Conservation (phyloP, 2,329 filamentous ascomycete genomes). For the Nakataea oryzae region DNA sequence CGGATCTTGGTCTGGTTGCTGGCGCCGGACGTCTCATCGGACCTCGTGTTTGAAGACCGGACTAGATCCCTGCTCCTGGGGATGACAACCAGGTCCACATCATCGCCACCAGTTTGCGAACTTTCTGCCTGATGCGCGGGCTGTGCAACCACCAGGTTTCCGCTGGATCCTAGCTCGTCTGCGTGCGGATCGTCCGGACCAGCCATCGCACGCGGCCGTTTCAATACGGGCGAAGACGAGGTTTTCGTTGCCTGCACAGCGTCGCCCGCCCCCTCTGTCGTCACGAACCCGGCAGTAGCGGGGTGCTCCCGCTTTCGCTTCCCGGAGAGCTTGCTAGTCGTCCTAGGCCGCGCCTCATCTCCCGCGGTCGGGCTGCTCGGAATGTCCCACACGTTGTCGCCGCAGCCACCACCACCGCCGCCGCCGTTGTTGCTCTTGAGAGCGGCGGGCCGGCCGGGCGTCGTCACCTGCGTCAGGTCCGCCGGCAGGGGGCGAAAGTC, state of each 20-base stretch:
- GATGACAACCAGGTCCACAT: slow-evolving; percentile 12
- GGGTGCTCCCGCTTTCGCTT: slow-evolving; percentile 10
- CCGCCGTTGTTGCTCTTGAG: slow-evolving; percentile 14
- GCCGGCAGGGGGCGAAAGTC: not conserved
- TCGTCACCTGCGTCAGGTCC: slow-evolving; percentile 21
- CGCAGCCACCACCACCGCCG: too few relatives aligned
- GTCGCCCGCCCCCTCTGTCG: not conserved
- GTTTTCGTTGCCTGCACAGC: not conserved
- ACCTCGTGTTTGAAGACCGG: not conserved
- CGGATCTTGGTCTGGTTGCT: slow-evolving; percentile 3
- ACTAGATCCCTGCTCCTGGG: slow-evolving; percentile 7
- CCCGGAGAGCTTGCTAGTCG: slow-evolving; percentile 1
- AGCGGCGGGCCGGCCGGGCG: slow-evolving; percentile 16
- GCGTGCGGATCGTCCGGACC: slow-evolving; percentile 2
- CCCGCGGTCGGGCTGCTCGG: slow-evolving; percentile 24
- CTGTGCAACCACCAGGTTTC: slow-evolving; percentile 2
- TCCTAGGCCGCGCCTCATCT: not conserved
- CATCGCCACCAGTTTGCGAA: slow-evolving; percentile 6
- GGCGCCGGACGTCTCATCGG: not conserved
- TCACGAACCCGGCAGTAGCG: not conserved
- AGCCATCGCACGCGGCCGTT: not conserved
- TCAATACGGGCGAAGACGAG: not conserved
- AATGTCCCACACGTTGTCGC: slow-evolving; percentile 35
- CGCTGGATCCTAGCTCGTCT: not conserved
- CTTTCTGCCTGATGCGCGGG: not conserved